phyloP scores from a whole-genome alignment of 805 yeast genomes.

The Metschnikowia drakensbergensis region DNA sequence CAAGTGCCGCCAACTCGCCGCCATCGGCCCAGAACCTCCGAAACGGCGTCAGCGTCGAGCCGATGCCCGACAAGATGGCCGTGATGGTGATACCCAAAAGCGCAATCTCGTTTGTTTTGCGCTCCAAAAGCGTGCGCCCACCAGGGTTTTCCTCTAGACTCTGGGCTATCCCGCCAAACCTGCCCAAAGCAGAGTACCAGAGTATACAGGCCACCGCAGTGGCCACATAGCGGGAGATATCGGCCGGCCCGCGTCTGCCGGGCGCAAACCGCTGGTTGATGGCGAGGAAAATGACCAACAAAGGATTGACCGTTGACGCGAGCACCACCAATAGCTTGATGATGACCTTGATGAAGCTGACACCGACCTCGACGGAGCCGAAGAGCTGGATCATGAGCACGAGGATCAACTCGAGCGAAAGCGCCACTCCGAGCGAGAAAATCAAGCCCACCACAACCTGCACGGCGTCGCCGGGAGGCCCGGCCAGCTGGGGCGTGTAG shows the following conservation, averaged over 20 bases:
- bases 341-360: slow-evolving; percentile 36
- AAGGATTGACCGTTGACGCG: slow-evolving; percentile 44
- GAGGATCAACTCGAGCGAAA: slow-evolving; percentile 30
- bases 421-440: slow-evolving; percentile 29
- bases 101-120: slow-evolving; percentile 44
- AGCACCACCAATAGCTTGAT: slow-evolving; percentile 37
- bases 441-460: slow-evolving; percentile 20
- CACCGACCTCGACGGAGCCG: slow-evolving; percentile 18
- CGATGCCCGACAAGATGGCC: slow-evolving; percentile 50
- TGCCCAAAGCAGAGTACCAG: slow-evolving; percentile 35
- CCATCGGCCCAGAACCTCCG: slow-evolving; percentile 11
- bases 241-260: slow-evolving; percentile 4
- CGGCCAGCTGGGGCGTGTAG: background rate
- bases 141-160: slow-evolving; percentile 20
- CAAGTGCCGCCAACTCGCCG: background rate
- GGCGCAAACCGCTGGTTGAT: slow-evolving; percentile 28
- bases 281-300: slow-evolving; percentile 30
- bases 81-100: slow-evolving; percentile 49
- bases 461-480: background rate
- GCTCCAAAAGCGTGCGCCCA: slow-evolving; percentile 28
- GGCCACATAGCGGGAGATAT: background rate
- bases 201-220: slow-evolving; percentile 9
- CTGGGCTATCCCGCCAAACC: slow-evolving; percentile 32
- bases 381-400: slow-evolving; percentile 37
- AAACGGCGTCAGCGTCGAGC: slow-evolving; percentile 45